A percentile compares a stretch with the other conserved stretches of the same genome.
phyloP scores from a whole-genome alignment of 352 stramenopile species.

The Pythium aristosporum region DNA sequence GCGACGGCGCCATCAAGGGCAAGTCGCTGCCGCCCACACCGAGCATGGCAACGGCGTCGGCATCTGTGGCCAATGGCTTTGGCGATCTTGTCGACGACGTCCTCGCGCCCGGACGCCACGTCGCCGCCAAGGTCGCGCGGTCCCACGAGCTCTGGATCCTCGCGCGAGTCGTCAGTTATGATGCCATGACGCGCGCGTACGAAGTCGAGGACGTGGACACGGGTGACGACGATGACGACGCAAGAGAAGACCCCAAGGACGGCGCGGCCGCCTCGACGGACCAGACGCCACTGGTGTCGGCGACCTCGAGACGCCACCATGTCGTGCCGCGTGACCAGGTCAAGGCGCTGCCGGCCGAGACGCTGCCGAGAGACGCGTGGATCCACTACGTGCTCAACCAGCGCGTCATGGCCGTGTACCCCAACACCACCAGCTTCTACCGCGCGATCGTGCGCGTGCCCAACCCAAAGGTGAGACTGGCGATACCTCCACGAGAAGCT shows the following conservation, averaged over 20 bases:
- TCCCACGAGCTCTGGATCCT: slow-evolving; percentile 92
- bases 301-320: slow-evolving; percentile 47
- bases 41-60: slow-evolving; percentile 23
- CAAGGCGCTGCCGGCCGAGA: slow-evolving; percentile 88
- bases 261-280: no score
- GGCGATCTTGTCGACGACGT: slow-evolving; percentile 35
- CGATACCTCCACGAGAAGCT: not conserved
- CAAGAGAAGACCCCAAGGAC: no score
- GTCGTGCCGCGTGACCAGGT: slow-evolving; percentile 78
- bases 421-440: slow-evolving; percentile 98
- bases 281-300: no score
- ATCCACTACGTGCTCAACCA: slow-evolving; percentile 89
- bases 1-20: slow-evolving; percentile 25
- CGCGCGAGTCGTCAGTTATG: slow-evolving; percentile 88
- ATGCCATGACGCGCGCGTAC: slow-evolving; percentile 90
- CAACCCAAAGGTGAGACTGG: slow-evolving; percentile 65
- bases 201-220: slow-evolving; percentile 94
- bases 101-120: slow-evolving; percentile 48
- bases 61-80: slow-evolving; percentile 17
- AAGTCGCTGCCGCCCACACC: slow-evolving; percentile 21
- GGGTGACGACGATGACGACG: slow-evolving; percentile 79
- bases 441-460: slow-evolving; percentile 89
- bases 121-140: slow-evolving; percentile 72
- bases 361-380: slow-evolving; percentile 55
- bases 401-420: slow-evolving; percentile 97